Evolutionary conservation across 2,329 filamentous ascomycete species (phyloP).

Genomic region (Dothistroma pini): DNA sequence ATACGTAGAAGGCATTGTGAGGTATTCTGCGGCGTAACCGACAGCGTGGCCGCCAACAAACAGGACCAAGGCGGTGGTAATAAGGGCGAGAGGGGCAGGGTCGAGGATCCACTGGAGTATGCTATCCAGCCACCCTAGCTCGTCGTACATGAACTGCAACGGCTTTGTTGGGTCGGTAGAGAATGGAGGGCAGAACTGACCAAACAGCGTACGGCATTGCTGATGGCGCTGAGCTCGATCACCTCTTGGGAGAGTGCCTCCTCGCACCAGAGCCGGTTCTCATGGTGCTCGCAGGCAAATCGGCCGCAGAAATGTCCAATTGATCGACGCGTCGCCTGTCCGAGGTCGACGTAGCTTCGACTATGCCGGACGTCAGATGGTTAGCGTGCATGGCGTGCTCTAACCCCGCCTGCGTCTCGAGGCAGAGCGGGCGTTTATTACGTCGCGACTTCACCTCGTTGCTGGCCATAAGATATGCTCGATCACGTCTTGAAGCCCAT

Average conservation of each 20-base stretch:
- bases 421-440: not conserved
- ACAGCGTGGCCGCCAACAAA: slow-evolving; percentile 6
- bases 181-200: not conserved
- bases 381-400: slow-evolving; percentile 2
- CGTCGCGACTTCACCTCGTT: not conserved
- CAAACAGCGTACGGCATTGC: not conserved
- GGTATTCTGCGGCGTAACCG: slow-evolving; percentile 5
- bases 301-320: not conserved
- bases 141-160: slow-evolving; percentile 5
- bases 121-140: slow-evolving; percentile 6
- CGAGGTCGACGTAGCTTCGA: slow-evolving; percentile 1
- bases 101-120: slow-evolving; percentile 12
- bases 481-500: slow-evolving; percentile 1
- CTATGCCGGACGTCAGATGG: not conserved
- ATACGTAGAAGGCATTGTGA: slow-evolving; percentile 26
- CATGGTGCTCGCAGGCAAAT: not conserved
- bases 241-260: not conserved
- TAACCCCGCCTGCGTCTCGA: not conserved
- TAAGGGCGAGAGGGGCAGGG: slow-evolving; percentile 8
- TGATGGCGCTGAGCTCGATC: not conserved
- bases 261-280: not conserved
- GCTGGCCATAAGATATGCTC: not conserved
- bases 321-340: not conserved
- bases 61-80: slow-evolving; percentile 12
- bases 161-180: not conserved